Conservation (phyloP, 306 rosid genomes). For the Trifolium pratense region DNA sequence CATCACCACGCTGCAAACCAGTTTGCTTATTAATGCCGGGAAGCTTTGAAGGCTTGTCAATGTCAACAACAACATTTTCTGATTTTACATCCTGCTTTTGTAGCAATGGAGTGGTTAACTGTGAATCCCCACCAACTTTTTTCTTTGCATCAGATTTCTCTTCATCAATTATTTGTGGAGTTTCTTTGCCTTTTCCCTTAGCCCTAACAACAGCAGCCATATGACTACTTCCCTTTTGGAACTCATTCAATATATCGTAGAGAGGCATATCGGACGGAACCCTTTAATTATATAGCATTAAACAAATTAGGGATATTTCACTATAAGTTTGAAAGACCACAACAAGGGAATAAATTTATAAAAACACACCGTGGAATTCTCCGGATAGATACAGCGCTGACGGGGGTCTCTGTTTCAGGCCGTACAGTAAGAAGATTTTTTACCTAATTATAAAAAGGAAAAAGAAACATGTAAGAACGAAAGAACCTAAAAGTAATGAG, state of each 20-base stretch:
- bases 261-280: constrained; percentile 99
- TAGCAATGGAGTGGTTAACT: constrained; percentile 75
- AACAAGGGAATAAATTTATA: constrained; percentile 18
- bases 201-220: constrained; percentile 96
- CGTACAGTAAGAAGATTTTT: constrained; percentile 97
- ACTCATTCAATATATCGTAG: constrained; percentile 93
- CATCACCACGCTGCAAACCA: constrained; percentile 44
- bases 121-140: constrained; percentile 45
- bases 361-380: constrained; percentile 81
- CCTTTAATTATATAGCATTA: constrained; percentile 55
- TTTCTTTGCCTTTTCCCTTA: constrained; percentile 62
- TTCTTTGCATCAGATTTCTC: constrained; percentile 55
- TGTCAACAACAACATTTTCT: constrained; percentile 66
- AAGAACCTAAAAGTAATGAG: constrained; percentile 22
- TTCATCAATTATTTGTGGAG: constrained; percentile 54
- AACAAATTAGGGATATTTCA: constrained; percentile 39
- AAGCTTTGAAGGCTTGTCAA: constrained; percentile 64
- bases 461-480: constrained; percentile 28
- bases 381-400: constrained; percentile 95
- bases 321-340: constrained; percentile 14
- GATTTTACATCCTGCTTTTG: constrained; percentile 53
- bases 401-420: constrained; percentile 97
- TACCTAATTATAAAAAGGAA: constrained; percentile 58
- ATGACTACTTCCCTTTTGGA: constrained; percentile 99
- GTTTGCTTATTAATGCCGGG: constrained; percentile 44